Evolutionary conservation across 1,284 basidiomycete species (phyloP), one percentile per base, ranked within the genome.

Genomic region (Cutaneotrichosporon daszewskae): DNA sequence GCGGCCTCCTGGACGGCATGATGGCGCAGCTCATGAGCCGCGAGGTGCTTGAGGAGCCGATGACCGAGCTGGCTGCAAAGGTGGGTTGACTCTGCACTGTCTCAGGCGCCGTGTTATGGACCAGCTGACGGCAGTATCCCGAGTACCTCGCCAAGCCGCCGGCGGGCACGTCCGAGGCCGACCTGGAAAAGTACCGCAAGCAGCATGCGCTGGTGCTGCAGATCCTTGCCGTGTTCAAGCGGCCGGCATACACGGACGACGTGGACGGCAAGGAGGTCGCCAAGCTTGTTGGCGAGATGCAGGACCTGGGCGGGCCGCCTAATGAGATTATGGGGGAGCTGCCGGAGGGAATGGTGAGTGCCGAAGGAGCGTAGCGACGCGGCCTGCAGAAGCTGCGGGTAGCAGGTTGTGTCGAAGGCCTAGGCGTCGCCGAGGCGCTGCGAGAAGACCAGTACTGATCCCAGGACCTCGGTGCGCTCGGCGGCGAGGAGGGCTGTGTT

Each of bases 11-110:
- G 18, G 89, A 97, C 66, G 80, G 76, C 29, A 88, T 97, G 85
- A 90, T 94, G 91, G 78, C 80, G 14, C 84, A 91, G 64, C 76
- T 98, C 35, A 90, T 98, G 87, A 84, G 82, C 67, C 91, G 90
- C 64, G 90, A 97, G 2, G 79, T 97, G 10, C 72, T 95, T 16
- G 88, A 96, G 60, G 91, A 95, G 54, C 92, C 94, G 0, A 71
- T 97, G 59, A 85, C 85, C 57, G 94, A 97, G 64, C 73, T 98
- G 24, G 76, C 81, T 14, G 81, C 85, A 14, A 90, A 91, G 73
- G 91, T 87, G 56, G 42, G 69, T 56, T 16, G 6, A 5, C 1
- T 36, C 4, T 5, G 13, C 9, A 19, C 17, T 11, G n/a, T 34
- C 13, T 35, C 22, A 8, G 17, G 20, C 12, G 20, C 16, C 13